A percentile compares a stretch with the other conserved stretches of the same genome.
Evolutionary conservation across 768 basidiomycete species (phyloP).

Genomic region (Amanita rubescens): DNA sequence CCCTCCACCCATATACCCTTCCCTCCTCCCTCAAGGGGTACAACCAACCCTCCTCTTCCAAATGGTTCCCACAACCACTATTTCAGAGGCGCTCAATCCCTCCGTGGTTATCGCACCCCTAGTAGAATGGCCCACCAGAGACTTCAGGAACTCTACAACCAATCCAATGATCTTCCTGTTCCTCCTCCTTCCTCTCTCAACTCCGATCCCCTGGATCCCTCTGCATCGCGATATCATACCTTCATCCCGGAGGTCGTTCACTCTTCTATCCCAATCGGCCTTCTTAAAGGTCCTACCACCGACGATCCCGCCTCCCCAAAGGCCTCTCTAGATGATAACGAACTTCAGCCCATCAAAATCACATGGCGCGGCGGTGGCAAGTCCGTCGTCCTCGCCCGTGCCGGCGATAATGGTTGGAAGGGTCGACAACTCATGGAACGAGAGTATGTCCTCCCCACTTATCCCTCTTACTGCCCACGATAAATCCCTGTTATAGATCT

Average conservation of each 20-base stretch:
- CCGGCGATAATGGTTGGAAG: conserved; percentile 73
- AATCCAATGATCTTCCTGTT: conserved; percentile 14
- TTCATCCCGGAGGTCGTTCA: conserved; percentile 54
- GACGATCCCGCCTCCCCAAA: conserved; percentile 6
- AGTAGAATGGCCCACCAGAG: conserved; percentile 26
- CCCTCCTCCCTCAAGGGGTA: conserved; percentile 13
- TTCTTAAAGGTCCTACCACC: conserved; percentile 24
- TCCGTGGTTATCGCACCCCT: neutral
- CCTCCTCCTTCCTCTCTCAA: conserved; percentile 13
- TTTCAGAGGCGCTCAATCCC: neutral
- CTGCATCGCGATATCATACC: conserved; percentile 17
- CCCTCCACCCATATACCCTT: conserved; percentile 7
- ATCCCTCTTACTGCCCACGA: conserved; percentile 10
- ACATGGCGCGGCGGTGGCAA: conserved; percentile 61
- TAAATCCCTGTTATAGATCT: conserved; percentile 18
- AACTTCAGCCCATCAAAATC: conserved; percentile 42
- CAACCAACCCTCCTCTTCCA: conserved; percentile 23
- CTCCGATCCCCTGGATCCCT: conserved; percentile 13
- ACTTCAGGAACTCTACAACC: conserved; percentile 40
- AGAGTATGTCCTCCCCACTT: conserved; percentile 40
- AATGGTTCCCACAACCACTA: neutral
- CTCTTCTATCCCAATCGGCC: conserved; percentile 54
- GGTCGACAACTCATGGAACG: conserved; percentile 57
- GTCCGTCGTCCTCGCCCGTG: conserved; percentile 59
- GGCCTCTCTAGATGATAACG: conserved; percentile 13